A percentile compares a stretch with the other conserved stretches of the same genome.
These are phyloP conservation scores for Mucor velutinosus DNA, from an alignment of 371 early-diverging fungal species.

Conservation along the genomic window DNA sequence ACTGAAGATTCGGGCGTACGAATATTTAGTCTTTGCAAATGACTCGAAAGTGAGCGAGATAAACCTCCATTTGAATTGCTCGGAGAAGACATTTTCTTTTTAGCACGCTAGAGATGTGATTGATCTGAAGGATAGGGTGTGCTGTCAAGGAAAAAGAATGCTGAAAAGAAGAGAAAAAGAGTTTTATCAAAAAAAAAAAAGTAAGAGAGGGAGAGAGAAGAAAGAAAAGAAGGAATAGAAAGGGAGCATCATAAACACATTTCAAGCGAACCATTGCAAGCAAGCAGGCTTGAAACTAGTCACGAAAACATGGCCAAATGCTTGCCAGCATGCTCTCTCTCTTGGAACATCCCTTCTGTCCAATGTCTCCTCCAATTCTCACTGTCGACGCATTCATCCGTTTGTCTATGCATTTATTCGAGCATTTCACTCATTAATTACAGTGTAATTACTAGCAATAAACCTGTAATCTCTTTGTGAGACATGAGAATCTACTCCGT, in stretches of 20 bases:
- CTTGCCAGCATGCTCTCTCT: background rate
- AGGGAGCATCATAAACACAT: background rate
- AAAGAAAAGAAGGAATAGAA: background rate
- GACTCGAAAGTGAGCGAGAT: slow-evolving; percentile 46
- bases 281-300: slow-evolving; percentile 4
- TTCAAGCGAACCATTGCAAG: background rate
- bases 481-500: slow-evolving; percentile 1
- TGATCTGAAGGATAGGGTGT: background rate
- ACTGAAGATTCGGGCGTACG: slow-evolving; percentile 30
- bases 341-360: background rate
- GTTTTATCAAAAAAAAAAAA: background rate
- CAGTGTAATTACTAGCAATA: background rate
- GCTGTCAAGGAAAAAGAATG: background rate
- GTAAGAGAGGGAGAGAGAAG: background rate
- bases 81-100: slow-evolving; percentile 36
- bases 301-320: background rate
- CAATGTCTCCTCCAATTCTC: background rate
- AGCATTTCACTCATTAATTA: background rate
- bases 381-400: background rate
- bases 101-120: background rate
- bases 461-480: slow-evolving; percentile 1
- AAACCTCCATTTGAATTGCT: slow-evolving; percentile 37
- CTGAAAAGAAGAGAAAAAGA: background rate
- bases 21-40: slow-evolving; percentile 46
- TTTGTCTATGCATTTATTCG: background rate